A percentile compares a stretch with the other conserved stretches of the same genome.
These are phyloP conservation scores for Yamagishiella unicocca DNA, from an alignment of 139 green algal species.

Conservation along the genomic window DNA sequence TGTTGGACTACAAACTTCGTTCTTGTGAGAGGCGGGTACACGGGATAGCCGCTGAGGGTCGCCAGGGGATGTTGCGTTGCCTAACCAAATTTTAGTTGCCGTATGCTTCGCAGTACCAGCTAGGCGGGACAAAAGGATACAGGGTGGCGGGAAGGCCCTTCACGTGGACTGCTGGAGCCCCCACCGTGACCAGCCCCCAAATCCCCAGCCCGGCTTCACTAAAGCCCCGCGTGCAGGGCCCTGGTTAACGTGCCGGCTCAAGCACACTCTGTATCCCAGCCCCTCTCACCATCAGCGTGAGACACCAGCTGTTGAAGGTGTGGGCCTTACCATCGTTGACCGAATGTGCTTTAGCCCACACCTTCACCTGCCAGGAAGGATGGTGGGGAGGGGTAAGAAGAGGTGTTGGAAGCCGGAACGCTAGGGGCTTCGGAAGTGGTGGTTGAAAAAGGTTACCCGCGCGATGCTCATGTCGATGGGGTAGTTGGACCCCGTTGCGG, in stretches of 20 bases:
- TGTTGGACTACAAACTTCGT: too few species aligned
- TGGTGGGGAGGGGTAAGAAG: background rate
- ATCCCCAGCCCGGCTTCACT: background rate
- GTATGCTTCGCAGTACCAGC: too few species aligned
- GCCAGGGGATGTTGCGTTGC: too few species aligned
- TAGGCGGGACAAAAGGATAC: background rate
- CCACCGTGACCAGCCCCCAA: background rate
- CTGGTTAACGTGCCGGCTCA: too few species aligned
- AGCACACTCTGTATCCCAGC: background rate
- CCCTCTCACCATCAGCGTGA: constrained; percentile 75
- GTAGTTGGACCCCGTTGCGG: too few species aligned
- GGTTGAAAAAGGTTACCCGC: background rate
- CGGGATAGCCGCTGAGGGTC: too few species aligned
- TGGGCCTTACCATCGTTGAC: constrained; percentile 79
- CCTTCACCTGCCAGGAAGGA: constrained; percentile 76
- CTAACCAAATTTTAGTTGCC: too few species aligned
- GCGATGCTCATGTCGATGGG: too few species aligned
- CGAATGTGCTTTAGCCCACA: constrained; percentile 77
- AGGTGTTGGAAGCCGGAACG: background rate
- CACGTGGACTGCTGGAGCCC: background rate
- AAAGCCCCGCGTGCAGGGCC: background rate
- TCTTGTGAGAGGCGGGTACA: too few species aligned
- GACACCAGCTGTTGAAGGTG: constrained; percentile 87
- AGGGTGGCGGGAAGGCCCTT: background rate
- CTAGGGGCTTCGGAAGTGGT: too few species aligned